Evolutionary conservation across 2,329 filamentous ascomycete genomes (phyloP).

Genomic region (Fusarium sp.): DNA sequence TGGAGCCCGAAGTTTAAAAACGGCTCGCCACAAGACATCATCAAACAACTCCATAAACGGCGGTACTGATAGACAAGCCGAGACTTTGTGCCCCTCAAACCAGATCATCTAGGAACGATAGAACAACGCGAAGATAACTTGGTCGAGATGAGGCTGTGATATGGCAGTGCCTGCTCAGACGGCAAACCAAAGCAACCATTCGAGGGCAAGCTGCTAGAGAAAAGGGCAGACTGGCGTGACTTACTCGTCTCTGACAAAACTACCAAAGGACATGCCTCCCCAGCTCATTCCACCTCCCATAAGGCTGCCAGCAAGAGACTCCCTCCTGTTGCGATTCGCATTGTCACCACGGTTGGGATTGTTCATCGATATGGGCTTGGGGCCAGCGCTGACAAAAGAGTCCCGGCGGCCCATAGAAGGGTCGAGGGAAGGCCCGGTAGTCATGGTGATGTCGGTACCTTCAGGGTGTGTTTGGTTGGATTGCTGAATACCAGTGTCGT

Average conservation of each 20-base stretch:
- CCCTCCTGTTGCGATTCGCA: slow-evolving; percentile 69
- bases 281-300: slow-evolving; percentile 92
- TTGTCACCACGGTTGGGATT: slow-evolving; percentile 71
- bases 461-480: slow-evolving; percentile 1
- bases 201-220: slow-evolving; percentile 3
- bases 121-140: neutral
- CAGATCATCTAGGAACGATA: neutral
- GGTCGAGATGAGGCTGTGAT: neutral
- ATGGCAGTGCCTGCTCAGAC: neutral
- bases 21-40: slow-evolving; percentile 40
- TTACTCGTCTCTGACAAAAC: slow-evolving; percentile 98
- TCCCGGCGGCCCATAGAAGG: slow-evolving; percentile 70
- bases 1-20: slow-evolving; percentile 42
- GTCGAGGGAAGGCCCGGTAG: slow-evolving; percentile 70
- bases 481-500: neutral
- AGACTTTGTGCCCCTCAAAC: neutral
- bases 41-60: slow-evolving; percentile 17
- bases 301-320: slow-evolving; percentile 73
- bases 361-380: slow-evolving; percentile 76
- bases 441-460: slow-evolving; percentile 63
- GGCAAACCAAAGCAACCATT: slow-evolving; percentile 17
- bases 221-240: slow-evolving; percentile 55
- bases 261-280: slow-evolving; percentile 95
- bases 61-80: slow-evolving; percentile 1
- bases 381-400: slow-evolving; percentile 74